Evolutionary conservation across 257 asterid species (phyloP).

Genomic region (Primulina huaijiensis): DNA sequence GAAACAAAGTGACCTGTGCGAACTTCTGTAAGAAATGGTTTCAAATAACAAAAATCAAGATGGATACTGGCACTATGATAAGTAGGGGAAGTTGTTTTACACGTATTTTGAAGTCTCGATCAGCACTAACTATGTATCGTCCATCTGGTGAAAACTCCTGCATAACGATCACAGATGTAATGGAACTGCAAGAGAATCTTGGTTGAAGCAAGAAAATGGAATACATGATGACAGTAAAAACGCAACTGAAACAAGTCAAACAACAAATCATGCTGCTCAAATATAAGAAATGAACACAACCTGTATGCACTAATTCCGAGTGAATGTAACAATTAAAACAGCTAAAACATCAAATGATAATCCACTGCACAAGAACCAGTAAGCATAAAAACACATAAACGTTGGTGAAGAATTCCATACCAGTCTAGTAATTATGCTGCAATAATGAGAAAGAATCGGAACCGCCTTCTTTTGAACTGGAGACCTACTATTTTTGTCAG

Average conservation of each 20-base stretch:
- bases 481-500: constrained; percentile 30
- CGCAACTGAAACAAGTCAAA: neutral
- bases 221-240: neutral
- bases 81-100: constrained; percentile 38
- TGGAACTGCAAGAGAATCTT: constrained; percentile 8
- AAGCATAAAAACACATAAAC: constrained; percentile 3
- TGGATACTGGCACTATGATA: constrained; percentile 2
- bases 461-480: constrained; percentile 53
- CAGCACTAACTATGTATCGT: constrained; percentile 68
- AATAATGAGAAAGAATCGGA: constrained; percentile 86
- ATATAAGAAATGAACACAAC: neutral
- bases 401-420: constrained; percentile 34
- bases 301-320: neutral
- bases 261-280: no score
- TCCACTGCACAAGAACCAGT: constrained; percentile 2
- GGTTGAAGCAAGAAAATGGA: neutral
- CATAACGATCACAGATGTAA: constrained; percentile 19
- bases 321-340: neutral
- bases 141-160: constrained; percentile 93
- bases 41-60: neutral
- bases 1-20: constrained; percentile 72
- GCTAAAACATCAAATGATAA: constrained; percentile 8
- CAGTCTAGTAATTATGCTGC: constrained; percentile 95
- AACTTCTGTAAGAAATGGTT: constrained; percentile 26
- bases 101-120: constrained; percentile 94